Base-by-base conservation (phyloP, 2,329 filamentous ascomycete species). In the Alternaria brassicicola region DNA sequence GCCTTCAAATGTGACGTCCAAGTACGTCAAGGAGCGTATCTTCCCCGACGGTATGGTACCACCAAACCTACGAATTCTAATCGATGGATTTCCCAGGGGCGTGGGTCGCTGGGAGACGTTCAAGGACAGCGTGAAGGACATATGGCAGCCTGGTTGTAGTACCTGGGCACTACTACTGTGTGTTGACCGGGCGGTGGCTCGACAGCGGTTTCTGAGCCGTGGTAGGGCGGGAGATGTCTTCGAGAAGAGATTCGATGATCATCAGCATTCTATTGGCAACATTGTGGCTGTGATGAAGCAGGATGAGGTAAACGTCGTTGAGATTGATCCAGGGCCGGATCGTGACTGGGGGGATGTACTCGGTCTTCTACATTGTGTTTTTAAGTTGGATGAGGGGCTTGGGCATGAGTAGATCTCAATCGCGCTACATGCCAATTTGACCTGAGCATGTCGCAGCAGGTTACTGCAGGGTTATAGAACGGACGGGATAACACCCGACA, bases 11-110 rank as follows among this genome's bases (percentile, higher is more conserved):
- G 50, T 36, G 1, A 59, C 59, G 6, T 51, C 59, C 0, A 57
- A 43, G 41, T 64, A 60, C 23, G 52, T 59, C 3, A 52, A 39
- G 3, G 56, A 56, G 46, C 57, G 56, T 1, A 23, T 64, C 2
- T 66, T 66, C 13, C 51, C 51, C 5, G 26, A 55, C 6, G 30
- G 25, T 4, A 38, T 48, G 1, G 30, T 56, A 4, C 31, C 12
- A 10, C n/a, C 42, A 5, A 17, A 38, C 6, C 42, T 58, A 6
- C 12, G 57, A 4, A 36, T 58, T 9, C 30, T 66, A 5, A 42
- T 64, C 2, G 63, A 66, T 42, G 61, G 61, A 1, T 66, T 66
- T 33, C 55, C 58, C 2, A 33, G 56, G 25, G 48, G 52, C n/a
- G 42, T 43, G 8, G 52, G 48, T 25, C 56, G 57, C 10, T 64